phyloP scores from a whole-genome alignment of 2,329 filamentous ascomycete genomes.

The Ascochyta lentis region DNA sequence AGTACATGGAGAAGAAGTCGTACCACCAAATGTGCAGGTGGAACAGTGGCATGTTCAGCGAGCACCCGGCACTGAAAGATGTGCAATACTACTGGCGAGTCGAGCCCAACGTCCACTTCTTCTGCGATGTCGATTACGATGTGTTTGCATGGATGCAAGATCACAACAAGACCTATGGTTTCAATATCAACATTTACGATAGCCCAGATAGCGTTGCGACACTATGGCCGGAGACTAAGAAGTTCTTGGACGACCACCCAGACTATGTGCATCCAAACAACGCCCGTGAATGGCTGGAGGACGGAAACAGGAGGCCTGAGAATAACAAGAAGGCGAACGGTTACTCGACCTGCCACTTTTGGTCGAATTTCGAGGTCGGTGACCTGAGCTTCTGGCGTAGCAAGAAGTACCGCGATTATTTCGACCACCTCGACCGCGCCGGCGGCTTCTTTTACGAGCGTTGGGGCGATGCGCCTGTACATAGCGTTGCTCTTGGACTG shows the following conservation, averaged over 20 bases:
- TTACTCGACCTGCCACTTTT: conserved; percentile 98
- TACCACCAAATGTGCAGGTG: conserved; percentile 99
- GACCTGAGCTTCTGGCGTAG: conserved; percentile 93
- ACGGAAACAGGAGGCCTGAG: conserved; percentile 75
- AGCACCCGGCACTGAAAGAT: conserved; percentile 84
- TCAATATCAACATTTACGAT: conserved; percentile 97
- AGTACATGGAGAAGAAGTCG: conserved; percentile 86
- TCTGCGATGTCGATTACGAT: conserved; percentile 98
- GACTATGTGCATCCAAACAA: conserved; percentile 83
- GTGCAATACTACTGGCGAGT: conserved; percentile 97
- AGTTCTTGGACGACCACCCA: conserved; percentile 86
- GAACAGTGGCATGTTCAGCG: conserved; percentile 98
- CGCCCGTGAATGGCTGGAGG: conserved; percentile 85
- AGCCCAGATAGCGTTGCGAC: conserved; percentile 83
- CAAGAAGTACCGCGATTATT: conserved; percentile 91
- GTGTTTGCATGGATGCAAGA: conserved; percentile 98
- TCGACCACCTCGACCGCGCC: conserved; percentile 89
- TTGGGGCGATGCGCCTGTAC: conserved; percentile 97
- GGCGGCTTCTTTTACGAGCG: conserved; percentile 99
- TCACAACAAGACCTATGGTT: conserved; percentile 98
- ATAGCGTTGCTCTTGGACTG: conserved; percentile 88
- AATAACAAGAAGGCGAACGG: conserved; percentile 84
- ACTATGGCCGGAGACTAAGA: conserved; percentile 93
- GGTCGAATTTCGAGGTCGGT: conserved; percentile 97
- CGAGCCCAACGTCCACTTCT: conserved; percentile 98